phyloP scores from a whole-genome alignment of 805 yeast genomes.

The Ogataea paraovalis region DNA sequence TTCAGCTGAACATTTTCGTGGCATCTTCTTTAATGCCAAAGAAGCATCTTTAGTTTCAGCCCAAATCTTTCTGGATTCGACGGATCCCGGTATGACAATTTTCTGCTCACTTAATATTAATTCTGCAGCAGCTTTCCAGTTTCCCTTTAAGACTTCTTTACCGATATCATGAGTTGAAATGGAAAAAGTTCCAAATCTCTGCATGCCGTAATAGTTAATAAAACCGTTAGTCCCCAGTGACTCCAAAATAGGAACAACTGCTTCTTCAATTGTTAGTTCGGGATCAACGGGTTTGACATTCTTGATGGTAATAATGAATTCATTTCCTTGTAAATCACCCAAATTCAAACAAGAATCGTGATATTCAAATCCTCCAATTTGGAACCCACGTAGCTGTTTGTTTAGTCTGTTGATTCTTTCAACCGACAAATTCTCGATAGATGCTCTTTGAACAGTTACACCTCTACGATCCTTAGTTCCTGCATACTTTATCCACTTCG shows the following conservation, averaged over 20 bases:
- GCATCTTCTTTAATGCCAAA: conserved; percentile 70
- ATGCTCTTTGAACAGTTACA: conserved; percentile 81
- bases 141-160: conserved; percentile 57
- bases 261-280: conserved; percentile 36
- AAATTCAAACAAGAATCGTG: conserved; percentile 57
- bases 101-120: conserved; percentile 83
- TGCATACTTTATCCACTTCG: conserved; percentile 70
- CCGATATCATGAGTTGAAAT: conserved; percentile 89
- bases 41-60: conserved; percentile 63
- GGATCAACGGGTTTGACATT: conserved; percentile 48
- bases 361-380: conserved; percentile 75
- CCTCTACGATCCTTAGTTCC: conserved; percentile 98
- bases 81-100: conserved; percentile 74
- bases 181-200: conserved; percentile 94
- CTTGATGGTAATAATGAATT: conserved; percentile 79
- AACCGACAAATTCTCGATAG: conserved; percentile 63
- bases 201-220: conserved; percentile 96
- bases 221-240: conserved; percentile 69
- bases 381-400: conserved; percentile 68
- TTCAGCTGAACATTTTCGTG: conserved; percentile 85
- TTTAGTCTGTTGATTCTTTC: conserved; percentile 76
- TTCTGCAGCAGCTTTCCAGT: conserved; percentile 80
- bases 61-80: conserved; percentile 83
- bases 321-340: conserved; percentile 88
- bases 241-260: conserved; percentile 48